phyloP scores from a whole-genome alignment of 305 asterid species.

The Fraxinus ornus region DNA sequence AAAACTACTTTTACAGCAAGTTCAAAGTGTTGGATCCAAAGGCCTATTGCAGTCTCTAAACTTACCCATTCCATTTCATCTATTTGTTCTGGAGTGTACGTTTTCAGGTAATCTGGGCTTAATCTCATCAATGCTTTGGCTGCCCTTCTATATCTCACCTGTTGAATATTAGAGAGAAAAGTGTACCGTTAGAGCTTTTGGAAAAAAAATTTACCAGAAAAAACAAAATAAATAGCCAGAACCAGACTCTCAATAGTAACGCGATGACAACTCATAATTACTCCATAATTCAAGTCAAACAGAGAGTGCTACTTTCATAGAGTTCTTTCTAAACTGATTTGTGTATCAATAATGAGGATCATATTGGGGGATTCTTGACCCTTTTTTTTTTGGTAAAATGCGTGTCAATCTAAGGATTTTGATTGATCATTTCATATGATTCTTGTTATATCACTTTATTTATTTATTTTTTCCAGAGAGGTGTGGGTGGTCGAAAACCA shows the following conservation, averaged over 20 bases:
- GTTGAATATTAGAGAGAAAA: neutral
- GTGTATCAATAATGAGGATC: neutral
- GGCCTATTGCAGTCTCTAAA: slow-evolving; percentile 59
- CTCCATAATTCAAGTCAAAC: neutral
- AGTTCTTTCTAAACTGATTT: neutral
- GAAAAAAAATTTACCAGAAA: neutral
- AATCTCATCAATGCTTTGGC: slow-evolving; percentile 78
- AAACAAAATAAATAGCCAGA: neutral
- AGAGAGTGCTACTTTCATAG: neutral
- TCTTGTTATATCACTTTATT: no score
- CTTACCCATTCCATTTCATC: slow-evolving; percentile 72
- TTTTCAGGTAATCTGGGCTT: slow-evolving; percentile 63
- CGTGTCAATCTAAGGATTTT: neutral
- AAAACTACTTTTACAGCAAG: slow-evolving; percentile 53
- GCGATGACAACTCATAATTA: neutral
- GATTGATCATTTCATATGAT: no score
- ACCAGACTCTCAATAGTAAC: neutral
- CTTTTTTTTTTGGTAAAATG: no score
- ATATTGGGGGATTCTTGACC: no score
- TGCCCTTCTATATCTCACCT: slow-evolving; percentile 79
- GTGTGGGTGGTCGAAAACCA: no score
- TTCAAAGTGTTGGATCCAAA: slow-evolving; percentile 74
- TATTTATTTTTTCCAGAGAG: no score
- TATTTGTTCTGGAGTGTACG: slow-evolving; percentile 65
- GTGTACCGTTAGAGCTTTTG: neutral